phyloP scores from a whole-genome alignment of 495 filamentous ascomycete species.

The Usnea hakonensis region DNA sequence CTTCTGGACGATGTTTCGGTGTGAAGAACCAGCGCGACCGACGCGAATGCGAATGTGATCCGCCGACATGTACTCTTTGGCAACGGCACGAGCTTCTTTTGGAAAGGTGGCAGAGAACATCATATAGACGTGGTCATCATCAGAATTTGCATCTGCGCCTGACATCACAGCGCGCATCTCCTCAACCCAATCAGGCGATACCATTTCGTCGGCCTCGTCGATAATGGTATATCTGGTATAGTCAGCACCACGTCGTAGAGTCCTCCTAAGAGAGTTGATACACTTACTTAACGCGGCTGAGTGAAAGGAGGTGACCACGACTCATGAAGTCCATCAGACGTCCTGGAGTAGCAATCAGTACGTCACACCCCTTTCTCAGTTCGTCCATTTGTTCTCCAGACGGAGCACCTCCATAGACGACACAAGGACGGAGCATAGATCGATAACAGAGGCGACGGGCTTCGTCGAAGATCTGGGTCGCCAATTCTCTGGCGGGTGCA shows the following conservation, averaged over 20 bases:
- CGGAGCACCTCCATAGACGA: conserved; percentile 80
- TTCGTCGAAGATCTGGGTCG: conserved; percentile 90
- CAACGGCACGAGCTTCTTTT: conserved; percentile 64
- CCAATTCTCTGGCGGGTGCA: conserved; percentile 81
- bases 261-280: conserved; percentile 9
- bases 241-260: conserved; percentile 13
- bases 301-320: conserved; percentile 55
- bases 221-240: conserved; percentile 65
- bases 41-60: conserved; percentile 72
- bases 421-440: conserved; percentile 88
- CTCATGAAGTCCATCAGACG: conserved; percentile 77
- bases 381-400: conserved; percentile 56
- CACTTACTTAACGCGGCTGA: conserved; percentile 65
- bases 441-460: conserved; percentile 85
- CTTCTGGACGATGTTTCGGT: conserved; percentile 69
- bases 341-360: conserved; percentile 82
- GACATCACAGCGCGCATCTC: conserved; percentile 64
- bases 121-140: conserved; percentile 74
- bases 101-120: conserved; percentile 96
- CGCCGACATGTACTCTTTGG: conserved; percentile 60
- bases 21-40: conserved; percentile 74
- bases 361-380: conserved; percentile 75
- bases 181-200: conserved; percentile 64
- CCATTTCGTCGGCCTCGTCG: conserved; percentile 92
- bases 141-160: conserved; percentile 66